Evolutionary conservation across 2,329 filamentous ascomycete genomes (phyloP).

Genomic region (Ophiostoma sp.): DNA sequence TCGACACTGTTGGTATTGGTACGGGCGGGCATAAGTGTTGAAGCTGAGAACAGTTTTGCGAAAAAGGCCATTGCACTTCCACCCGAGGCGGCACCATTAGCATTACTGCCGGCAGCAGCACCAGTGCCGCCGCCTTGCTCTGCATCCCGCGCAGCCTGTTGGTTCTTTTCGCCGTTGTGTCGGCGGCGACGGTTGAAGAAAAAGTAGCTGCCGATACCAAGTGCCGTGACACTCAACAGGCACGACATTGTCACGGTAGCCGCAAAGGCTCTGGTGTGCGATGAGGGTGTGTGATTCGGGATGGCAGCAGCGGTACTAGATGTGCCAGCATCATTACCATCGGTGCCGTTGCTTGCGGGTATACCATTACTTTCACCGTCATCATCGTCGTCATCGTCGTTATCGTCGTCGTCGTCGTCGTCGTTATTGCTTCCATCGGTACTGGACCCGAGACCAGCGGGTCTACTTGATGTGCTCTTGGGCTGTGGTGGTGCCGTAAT

Average conservation of each 20-base stretch:
- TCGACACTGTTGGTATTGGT: background rate
- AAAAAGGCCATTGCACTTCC: background rate
- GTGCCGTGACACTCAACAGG: conserved; percentile 4
- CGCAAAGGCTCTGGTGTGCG: conserved; percentile 10
- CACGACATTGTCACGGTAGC: conserved; percentile 16
- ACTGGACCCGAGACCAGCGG: background rate
- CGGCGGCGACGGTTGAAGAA: background rate
- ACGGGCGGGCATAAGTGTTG: background rate
- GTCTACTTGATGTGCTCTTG: background rate
- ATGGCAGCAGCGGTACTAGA: background rate
- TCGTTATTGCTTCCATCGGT: background rate
- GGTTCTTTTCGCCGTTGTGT: background rate
- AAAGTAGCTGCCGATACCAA: background rate
- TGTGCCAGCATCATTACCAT: background rate
- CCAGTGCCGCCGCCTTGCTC: background rate
- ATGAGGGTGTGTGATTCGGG: background rate
- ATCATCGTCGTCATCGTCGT: background rate
- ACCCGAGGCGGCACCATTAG: background rate
- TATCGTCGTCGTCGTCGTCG: background rate
- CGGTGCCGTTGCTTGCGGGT: background rate
- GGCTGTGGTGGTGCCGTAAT: background rate
- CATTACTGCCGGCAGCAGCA: background rate
- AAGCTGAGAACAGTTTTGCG: background rate
- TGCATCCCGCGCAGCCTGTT: background rate
- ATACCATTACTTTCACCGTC: background rate